These are phyloP conservation scores for Suillus fuscotomentosus DNA, from an alignment of 768 basidiomycete species.

Conservation along the genomic window DNA sequence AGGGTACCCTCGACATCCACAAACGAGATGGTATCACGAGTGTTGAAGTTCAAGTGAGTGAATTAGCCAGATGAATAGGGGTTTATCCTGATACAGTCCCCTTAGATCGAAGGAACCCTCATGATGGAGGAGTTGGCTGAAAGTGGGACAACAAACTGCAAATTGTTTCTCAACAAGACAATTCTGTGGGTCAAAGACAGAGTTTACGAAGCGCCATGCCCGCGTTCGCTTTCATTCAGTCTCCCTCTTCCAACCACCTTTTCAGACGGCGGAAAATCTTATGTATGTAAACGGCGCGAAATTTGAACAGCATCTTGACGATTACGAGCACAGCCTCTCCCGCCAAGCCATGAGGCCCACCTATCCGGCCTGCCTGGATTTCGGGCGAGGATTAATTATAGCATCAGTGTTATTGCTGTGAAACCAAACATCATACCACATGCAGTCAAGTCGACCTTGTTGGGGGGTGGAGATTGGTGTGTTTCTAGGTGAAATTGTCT, in stretches of 20 bases:
- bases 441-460: conserved; percentile 50
- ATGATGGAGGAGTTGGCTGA: conserved; percentile 62
- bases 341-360: conserved; percentile 68
- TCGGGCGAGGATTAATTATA: conserved; percentile 62
- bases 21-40: conserved; percentile 56
- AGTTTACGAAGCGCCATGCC: conserved; percentile 42
- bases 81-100: background rate
- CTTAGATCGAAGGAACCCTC: conserved; percentile 61
- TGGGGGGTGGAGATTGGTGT: conserved; percentile 56
- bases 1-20: conserved; percentile 53
- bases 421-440: conserved; percentile 44
- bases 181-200: conserved; percentile 59
- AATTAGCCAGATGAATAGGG: conserved; percentile 1
- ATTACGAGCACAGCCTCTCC: conserved; percentile 48
- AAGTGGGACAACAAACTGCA: conserved; percentile 55
- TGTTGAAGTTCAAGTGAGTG: conserved; percentile 62
- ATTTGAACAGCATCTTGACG: background rate
- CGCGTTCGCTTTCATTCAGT: conserved; percentile 51
- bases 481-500: conserved; percentile 17
- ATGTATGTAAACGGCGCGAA: conserved; percentile 42
- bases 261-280: conserved; percentile 50
- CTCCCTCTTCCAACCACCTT: conserved; percentile 60
- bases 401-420: conserved; percentile 49
- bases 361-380: conserved; percentile 74
- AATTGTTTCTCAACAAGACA: conserved; percentile 49